Conservation (phyloP, 768 basidiomycete species). For the Crassisporium funariophilum region DNA sequence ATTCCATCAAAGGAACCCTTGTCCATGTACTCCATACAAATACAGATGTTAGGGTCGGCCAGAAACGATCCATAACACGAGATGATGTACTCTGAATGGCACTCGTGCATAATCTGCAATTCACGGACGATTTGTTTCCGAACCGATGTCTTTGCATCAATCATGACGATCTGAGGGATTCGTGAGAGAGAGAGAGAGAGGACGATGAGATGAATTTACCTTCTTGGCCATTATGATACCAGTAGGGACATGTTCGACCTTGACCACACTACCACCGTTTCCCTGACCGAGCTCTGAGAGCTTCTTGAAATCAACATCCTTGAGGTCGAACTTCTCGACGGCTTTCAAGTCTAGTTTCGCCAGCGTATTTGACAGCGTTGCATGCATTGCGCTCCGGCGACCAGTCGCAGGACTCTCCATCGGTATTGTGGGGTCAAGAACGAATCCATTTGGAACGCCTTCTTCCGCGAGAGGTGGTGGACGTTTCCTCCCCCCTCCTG, state of each 20-base stretch:
- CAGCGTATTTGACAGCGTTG: conserved; percentile 75
- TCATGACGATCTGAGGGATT: conserved; percentile 76
- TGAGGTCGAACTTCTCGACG: conserved; percentile 54
- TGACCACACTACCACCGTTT: conserved; percentile 96
- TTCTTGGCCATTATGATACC: conserved; percentile 98
- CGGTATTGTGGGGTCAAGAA: conserved; percentile 41
- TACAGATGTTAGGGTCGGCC: conserved; percentile 96
- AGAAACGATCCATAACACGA: conserved; percentile 97
- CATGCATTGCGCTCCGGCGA: conserved; percentile 58
- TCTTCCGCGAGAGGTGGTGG: conserved; percentile 28
- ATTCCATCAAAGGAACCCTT: conserved; percentile 93
- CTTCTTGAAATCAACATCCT: conserved; percentile 88
- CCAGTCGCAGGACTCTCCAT: conserved; percentile 55
- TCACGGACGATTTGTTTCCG: conserved; percentile 98
- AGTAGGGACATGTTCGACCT: conserved; percentile 90
- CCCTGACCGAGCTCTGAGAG: conserved; percentile 92
- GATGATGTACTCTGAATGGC: conserved; percentile 90
- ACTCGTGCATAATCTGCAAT: conserved; percentile 98
- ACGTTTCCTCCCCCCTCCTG: conserved; percentile 25
- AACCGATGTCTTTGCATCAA: conserved; percentile 93
- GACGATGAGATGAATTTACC: conserved; percentile 61
- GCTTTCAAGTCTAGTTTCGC: conserved; percentile 81
- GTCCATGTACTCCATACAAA: conserved; percentile 98
- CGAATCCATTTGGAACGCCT: conserved; percentile 18
- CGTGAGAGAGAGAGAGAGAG: background rate